Evolutionary conservation across 768 basidiomycete species (phyloP).

Genomic region (Pisolithus sp.): DNA sequence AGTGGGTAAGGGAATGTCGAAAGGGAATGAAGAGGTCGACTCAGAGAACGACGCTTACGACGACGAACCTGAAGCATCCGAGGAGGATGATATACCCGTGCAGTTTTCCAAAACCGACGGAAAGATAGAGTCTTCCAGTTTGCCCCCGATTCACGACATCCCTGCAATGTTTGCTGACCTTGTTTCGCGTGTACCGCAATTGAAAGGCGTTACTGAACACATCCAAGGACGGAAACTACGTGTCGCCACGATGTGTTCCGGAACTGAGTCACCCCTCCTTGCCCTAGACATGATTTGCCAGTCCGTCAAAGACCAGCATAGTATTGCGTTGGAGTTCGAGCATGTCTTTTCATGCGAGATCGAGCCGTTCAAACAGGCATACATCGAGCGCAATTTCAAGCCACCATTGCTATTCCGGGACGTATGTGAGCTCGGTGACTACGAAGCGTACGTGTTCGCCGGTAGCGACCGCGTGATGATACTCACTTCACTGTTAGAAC

Average conservation of each 20-base stretch:
- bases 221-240: slow-evolving; percentile 78
- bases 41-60: slow-evolving; percentile 27
- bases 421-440: slow-evolving; percentile 80
- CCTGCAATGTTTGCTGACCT: slow-evolving; percentile 74
- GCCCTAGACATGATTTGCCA: slow-evolving; percentile 81
- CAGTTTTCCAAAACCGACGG: slow-evolving; percentile 33
- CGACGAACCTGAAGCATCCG: slow-evolving; percentile 27
- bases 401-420: slow-evolving; percentile 91
- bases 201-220: slow-evolving; percentile 59
- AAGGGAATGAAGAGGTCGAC: slow-evolving; percentile 27
- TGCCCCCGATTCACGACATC: slow-evolving; percentile 72
- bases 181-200: slow-evolving; percentile 55
- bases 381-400: slow-evolving; percentile 93
- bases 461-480: background rate
- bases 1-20: slow-evolving; percentile 6
- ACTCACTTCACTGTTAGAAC: slow-evolving; percentile 42
- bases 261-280: slow-evolving; percentile 90
- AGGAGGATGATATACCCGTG: slow-evolving; percentile 25
- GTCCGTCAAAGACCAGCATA: slow-evolving; percentile 63
- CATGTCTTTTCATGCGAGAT: slow-evolving; percentile 98
- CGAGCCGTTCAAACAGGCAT: slow-evolving; percentile 95
- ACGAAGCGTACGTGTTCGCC: slow-evolving; percentile 56
- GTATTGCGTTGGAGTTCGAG: slow-evolving; percentile 62
- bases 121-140: slow-evolving; percentile 48
- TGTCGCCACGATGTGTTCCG: slow-evolving; percentile 96